These are phyloP conservation scores for Immersiella caudata DNA, from an alignment of 495 filamentous ascomycete genomes.

Conservation along the genomic window DNA sequence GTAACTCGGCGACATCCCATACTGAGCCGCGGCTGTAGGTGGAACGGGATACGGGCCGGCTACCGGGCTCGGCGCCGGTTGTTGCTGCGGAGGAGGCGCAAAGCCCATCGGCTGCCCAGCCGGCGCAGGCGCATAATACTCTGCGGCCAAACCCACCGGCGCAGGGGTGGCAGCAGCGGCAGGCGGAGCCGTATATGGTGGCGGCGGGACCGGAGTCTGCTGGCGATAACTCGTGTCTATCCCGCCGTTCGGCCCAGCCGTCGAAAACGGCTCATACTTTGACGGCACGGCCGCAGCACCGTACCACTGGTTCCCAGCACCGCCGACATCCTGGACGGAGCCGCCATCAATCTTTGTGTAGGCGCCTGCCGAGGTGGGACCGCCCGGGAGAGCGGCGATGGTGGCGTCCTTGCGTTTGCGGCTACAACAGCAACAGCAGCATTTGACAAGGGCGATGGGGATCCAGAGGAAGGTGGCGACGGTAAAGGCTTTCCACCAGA, in stretches of 20 bases:
- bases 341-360: constrained; percentile 11
- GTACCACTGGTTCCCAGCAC: background rate
- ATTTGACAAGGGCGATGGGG: background rate
- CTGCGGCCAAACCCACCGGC: background rate
- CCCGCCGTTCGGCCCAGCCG: background rate
- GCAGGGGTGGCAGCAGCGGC: background rate
- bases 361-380: background rate
- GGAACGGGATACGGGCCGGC: background rate
- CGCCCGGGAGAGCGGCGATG: background rate
- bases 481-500: constrained; percentile 12
- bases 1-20: background rate
- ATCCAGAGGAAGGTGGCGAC: constrained; percentile 10
- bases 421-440: background rate
- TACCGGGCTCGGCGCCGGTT: background rate
- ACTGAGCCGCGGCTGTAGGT: background rate
- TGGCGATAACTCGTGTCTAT: background rate
- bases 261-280: constrained; percentile 2
- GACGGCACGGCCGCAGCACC: background rate
- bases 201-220: background rate
- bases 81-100: background rate
- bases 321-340: background rate
- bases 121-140: background rate
- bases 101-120: background rate
- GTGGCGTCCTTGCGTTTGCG: background rate
- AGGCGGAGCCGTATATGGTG: background rate